A percentile compares a stretch with the other conserved stretches of the same genome.
Evolutionary conservation across 148 eudicot genomes (phyloP).

Genomic region (Fagopyrum esculentum): DNA sequence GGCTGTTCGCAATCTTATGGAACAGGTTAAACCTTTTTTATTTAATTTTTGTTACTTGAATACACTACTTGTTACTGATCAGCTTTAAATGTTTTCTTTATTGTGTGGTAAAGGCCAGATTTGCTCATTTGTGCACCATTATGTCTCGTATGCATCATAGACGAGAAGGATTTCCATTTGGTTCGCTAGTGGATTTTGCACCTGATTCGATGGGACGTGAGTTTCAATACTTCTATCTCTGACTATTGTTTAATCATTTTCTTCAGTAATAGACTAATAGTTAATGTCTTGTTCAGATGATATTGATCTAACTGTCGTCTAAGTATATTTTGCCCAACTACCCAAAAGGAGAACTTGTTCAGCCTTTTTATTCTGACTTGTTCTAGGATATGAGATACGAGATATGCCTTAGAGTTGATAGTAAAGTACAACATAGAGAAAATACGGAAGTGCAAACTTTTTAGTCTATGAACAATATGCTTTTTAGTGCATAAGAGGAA

Average conservation of each 20-base stretch:
- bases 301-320: background rate
- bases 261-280: background rate
- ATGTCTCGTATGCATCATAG: constrained; percentile 99
- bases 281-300: background rate
- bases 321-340: background rate
- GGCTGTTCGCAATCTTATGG: constrained; percentile 98
- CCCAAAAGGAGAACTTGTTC: background rate
- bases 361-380: background rate
- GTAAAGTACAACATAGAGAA: background rate
- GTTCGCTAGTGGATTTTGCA: constrained; percentile 96
- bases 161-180: constrained; percentile 94
- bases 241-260: background rate
- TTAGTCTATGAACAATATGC: background rate
- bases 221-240: constrained; percentile 20
- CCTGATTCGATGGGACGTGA: constrained; percentile 97
- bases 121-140: constrained; percentile 90
- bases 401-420: background rate
- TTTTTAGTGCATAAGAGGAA: background rate
- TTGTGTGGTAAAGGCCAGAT: constrained; percentile 59
- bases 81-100: background rate
- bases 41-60: background rate
- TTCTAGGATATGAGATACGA: background rate
- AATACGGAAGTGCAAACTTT: background rate
- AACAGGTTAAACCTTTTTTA: constrained; percentile 45
- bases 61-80: background rate